Evolutionary conservation across 768 basidiomycete genomes (phyloP), one percentile per base, ranked within the genome.

Genomic region (Mycena vitilis): DNA sequence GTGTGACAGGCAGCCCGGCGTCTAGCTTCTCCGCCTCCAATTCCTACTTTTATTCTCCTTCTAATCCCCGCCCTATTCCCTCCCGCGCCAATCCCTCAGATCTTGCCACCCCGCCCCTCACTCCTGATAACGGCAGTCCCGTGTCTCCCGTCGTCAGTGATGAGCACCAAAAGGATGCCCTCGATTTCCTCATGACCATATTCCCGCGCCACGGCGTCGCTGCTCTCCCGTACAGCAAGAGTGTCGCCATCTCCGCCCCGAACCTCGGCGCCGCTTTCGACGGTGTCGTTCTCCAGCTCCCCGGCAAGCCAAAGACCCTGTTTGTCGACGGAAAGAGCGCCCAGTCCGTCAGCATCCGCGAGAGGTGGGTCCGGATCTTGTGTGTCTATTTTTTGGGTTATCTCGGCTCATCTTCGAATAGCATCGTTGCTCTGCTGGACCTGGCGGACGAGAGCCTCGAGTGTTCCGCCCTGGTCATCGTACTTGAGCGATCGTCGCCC

Each of bases 1-100:
- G 93, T 88, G 94, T 95, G 94, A 95, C 91, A 95, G 94, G 88
- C 92, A 87, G 89, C 84, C 87, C 87, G 90, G 88, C 93, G 94
- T 74, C 77, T 78, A 75, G 76, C 78, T 72, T 80, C 80, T 66
- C 80, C 81, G 75, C 79, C 81, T 70, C 70, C 75, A 69, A 73
- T 76, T 66, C 71, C 55, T 61, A 72, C 73, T 60, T 60, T 59
- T 37, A 71, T 52, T 74, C 66, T 53, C 62, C 60, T 53, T 63
- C 61, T 52, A 55, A 71, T 64, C 75, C 79, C 60, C 74, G 73
- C 57, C 69, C 79, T 49, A 72, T 73, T 11, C 75, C 82, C 34
- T 82, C 88, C 64, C 82, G 84, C 75, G 76, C 73, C 65, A 75
- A 75, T 69, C 73, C 73, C 55, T 86, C 85, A 47, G 68, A 69